Percentiles rank a stretch among this genome's conserved stretches.
These are phyloP conservation scores for Mariannaea sp. DNA, from an alignment of 2,329 filamentous ascomycete species.

Conservation along the genomic window DNA sequence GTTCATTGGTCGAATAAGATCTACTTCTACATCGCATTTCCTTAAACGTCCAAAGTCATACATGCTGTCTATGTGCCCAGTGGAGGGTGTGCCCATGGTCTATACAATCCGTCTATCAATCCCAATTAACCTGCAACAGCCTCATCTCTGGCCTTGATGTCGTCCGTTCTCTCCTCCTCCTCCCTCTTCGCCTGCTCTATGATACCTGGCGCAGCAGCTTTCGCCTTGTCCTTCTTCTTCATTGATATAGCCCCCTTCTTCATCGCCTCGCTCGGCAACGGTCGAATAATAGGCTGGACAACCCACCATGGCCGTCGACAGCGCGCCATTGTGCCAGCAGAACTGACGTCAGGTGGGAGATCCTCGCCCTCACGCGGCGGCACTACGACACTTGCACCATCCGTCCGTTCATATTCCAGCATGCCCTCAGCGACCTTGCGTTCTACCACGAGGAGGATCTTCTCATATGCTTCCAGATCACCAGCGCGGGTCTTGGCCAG, in stretches of 20 bases:
- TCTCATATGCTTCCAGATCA: conserved; percentile 77
- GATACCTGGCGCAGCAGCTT: too few relatives aligned
- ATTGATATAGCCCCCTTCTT: conserved; percentile 76
- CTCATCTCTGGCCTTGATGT: conserved; percentile 34
- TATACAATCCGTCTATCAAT: not conserved
- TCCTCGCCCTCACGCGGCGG: conserved; percentile 39
- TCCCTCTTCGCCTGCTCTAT: conserved; percentile 39
- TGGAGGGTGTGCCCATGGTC: not conserved
- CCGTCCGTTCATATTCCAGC: conserved; percentile 64
- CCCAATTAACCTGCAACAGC: conserved; percentile 33
- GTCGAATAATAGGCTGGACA: conserved; percentile 84
- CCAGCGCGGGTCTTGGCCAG: conserved; percentile 71
- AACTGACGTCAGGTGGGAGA: conserved; percentile 59
- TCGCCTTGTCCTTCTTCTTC: conserved; percentile 70
- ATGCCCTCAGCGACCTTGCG: conserved; percentile 73
- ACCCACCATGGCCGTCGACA: conserved; percentile 90
- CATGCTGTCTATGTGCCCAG: not conserved
- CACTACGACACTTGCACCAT: conserved; percentile 55
- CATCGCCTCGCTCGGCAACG: conserved; percentile 84
- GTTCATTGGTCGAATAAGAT: too few relatives aligned
- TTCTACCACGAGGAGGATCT: conserved; percentile 77
- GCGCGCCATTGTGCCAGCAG: conserved; percentile 68
- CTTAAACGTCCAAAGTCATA: too few relatives aligned
- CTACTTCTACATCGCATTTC: too few relatives aligned
- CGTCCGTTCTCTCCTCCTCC: conserved; percentile 38